These are phyloP conservation scores for Pterula multifida DNA, from an alignment of 1,284 basidiomycete genomes.

Conservation along the genomic window DNA sequence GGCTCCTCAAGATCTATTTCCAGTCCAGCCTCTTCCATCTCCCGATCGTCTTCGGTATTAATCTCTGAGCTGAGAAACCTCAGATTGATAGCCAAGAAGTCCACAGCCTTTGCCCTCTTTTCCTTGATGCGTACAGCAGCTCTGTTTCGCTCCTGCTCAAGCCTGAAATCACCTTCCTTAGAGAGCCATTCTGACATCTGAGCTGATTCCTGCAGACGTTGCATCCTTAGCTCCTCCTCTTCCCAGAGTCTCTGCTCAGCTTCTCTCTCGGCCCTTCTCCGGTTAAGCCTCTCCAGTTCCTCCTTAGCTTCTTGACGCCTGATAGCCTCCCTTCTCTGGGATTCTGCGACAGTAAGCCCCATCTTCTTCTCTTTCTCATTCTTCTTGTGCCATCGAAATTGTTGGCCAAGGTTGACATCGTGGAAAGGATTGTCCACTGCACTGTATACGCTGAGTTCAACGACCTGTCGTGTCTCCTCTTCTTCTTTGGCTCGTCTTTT, in stretches of 20 bases:
- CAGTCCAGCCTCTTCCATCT: constrained; percentile 70
- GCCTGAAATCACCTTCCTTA: constrained; percentile 94
- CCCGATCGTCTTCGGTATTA: constrained; percentile 58
- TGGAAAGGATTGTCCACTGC: constrained; percentile 96
- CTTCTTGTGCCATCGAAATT: constrained; percentile 99
- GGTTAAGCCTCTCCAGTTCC: constrained; percentile 87
- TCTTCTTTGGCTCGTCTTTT: constrained; percentile 74
- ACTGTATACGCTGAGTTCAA: constrained; percentile 86
- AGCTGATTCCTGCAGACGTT: constrained; percentile 82
- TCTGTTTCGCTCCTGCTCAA: constrained; percentile 85
- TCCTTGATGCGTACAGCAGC: constrained; percentile 93
- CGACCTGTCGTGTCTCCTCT: constrained; percentile 78
- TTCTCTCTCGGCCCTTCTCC: constrained; percentile 84
- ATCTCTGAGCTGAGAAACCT: constrained; percentile 69
- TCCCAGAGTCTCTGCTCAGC: constrained; percentile 80
- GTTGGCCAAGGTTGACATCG: constrained; percentile 88
- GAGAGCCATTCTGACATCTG: constrained; percentile 98
- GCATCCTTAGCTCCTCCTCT: constrained; percentile 85
- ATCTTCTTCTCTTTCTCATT: constrained; percentile 88
- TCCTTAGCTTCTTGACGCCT: constrained; percentile 87
- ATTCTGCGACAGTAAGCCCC: constrained; percentile 74
- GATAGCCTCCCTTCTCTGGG: constrained; percentile 69
- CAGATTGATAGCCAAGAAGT: constrained; percentile 88
- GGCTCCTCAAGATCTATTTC: constrained; percentile 99
- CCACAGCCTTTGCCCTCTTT: constrained; percentile 91